phyloP scores from a whole-genome alignment of 371 early-diverging fungal genomes.

The Nematocida homosporus region DNA sequence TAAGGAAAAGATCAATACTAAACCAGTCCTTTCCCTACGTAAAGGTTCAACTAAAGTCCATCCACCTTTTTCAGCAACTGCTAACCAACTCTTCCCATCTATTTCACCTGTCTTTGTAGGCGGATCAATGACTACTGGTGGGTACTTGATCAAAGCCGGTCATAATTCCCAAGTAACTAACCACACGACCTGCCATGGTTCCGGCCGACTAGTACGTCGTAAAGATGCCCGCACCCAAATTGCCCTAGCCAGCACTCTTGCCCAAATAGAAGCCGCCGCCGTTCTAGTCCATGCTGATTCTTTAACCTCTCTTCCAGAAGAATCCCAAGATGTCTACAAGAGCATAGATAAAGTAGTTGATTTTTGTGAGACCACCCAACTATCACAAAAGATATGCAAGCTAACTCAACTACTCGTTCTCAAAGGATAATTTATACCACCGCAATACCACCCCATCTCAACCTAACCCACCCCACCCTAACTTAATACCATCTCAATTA shows the following conservation, averaged over 20 bases:
- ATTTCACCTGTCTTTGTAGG: conserved; percentile 59
- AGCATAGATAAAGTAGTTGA: conserved; percentile 66
- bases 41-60: conserved; percentile 65
- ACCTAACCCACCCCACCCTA: too few relatives aligned
- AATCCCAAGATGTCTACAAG: conserved; percentile 66
- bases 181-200: conserved; percentile 66
- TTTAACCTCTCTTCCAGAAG: conserved; percentile 60
- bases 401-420: conserved; percentile 64
- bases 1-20: conserved; percentile 35
- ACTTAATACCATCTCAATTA: too few relatives aligned
- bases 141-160: conserved; percentile 62
- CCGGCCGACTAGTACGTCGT: conserved; percentile 65
- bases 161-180: conserved; percentile 33
- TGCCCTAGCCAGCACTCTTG: conserved; percentile 37
- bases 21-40: conserved; percentile 57
- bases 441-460: too few relatives aligned
- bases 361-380: conserved; percentile 52
- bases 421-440: conserved; percentile 61
- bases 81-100: neutral
- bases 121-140: conserved; percentile 68
- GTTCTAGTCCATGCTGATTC: conserved; percentile 55
- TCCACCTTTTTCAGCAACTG: conserved; percentile 12
- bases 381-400: conserved; percentile 59
- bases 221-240: conserved; percentile 48
- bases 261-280: conserved; percentile 37